Base-by-base conservation (phyloP, 306 rosid genomes). In the Quercus robur region DNA sequence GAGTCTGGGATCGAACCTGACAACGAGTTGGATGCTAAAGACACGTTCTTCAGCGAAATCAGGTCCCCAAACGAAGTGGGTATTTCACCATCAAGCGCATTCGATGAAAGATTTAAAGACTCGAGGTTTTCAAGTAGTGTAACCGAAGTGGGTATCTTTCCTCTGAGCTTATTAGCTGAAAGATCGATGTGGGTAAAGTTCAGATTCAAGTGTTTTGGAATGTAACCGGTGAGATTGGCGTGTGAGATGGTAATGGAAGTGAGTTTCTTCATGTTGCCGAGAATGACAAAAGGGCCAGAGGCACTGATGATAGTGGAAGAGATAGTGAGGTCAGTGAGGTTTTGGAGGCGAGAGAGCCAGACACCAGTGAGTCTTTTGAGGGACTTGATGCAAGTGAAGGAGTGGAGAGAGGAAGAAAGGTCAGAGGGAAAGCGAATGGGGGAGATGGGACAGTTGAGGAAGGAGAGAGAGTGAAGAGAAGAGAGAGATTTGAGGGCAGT, bases 401-500 rank as follows among this genome's bases (percentile, higher is more conserved):
- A 86, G 49, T 30, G 91, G 84, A 95, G 97, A n/a, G 94, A 91
- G 77, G 85, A 3, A 1, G 82, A 80, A 51, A 95, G 97, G 5
- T 90, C 95, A 3, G 94, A 38, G 3, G 99, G 99, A 81, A 95
- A 80, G 78, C 86, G 97, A 64, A 95, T 84, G 59, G 98, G 95
- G 51, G 98, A 68, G 19, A 93, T 74, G 31, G 98, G 99, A 80
- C 99, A 95, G 90, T 95, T 81, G 66, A 87, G 70, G 75, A 95
- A 92, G 59, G 85, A 86, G n/a, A 95, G 94, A 5, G 93, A 56
- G n/a, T 72, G 85, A 41, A 95, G 97, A 13, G 97, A 83, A 5
- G 93, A 90, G 82, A 95, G 97, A 5, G 99, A 95, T 52, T 90
- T 89, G 83, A 95, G 97, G n/a, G 97, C 98, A 0, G 98, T 93